Evolutionary conservation across 2,329 filamentous ascomycete genomes (phyloP).

Genomic region (Ophiostoma perfectum): DNA sequence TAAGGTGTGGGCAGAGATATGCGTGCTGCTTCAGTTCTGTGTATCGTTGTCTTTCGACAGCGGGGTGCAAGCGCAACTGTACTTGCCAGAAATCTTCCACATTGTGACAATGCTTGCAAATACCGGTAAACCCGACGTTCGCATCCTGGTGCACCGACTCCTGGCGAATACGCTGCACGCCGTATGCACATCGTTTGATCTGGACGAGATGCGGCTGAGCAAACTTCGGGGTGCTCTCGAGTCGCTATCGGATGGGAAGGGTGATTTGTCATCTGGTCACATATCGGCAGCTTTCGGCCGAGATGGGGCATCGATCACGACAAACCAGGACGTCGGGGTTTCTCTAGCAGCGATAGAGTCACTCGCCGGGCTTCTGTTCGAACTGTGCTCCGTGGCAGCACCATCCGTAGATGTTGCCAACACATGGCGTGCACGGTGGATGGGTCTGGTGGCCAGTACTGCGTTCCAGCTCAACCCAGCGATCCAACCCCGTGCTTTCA

Average conservation of each 20-base stretch:
- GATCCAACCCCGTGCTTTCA: conserved; percentile 63
- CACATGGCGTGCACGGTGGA: conserved; percentile 65
- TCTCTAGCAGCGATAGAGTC: conserved; percentile 55
- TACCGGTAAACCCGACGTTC: conserved; percentile 53
- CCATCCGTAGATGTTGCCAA: conserved; percentile 61
- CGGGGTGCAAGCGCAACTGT: conserved; percentile 61
- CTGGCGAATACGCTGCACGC: conserved; percentile 64
- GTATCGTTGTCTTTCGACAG: conserved; percentile 63
- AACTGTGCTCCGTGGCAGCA: conserved; percentile 58
- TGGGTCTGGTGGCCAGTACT: conserved; percentile 66
- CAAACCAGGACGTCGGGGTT: conserved; percentile 48
- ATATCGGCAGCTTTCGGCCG: conserved; percentile 39
- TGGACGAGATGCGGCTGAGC: conserved; percentile 55
- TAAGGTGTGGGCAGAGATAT: conserved; percentile 64
- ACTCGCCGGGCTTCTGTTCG: conserved; percentile 56
- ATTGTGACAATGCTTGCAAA: conserved; percentile 66
- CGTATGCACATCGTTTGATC: conserved; percentile 58
- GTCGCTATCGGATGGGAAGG: conserved; percentile 54
- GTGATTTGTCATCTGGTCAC: conserved; percentile 52
- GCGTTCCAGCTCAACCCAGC: conserved; percentile 69
- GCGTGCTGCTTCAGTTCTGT: conserved; percentile 60
- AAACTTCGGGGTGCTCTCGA: conserved; percentile 54
- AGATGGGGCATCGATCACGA: conserved; percentile 51
- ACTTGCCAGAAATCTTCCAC: conserved; percentile 64
- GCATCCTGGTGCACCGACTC: conserved; percentile 56